A percentile compares a stretch with the other conserved stretches of the same genome.
phyloP scores from a whole-genome alignment of 192 early-diverging fungal species.

The Radiomyces spectabilis region DNA sequence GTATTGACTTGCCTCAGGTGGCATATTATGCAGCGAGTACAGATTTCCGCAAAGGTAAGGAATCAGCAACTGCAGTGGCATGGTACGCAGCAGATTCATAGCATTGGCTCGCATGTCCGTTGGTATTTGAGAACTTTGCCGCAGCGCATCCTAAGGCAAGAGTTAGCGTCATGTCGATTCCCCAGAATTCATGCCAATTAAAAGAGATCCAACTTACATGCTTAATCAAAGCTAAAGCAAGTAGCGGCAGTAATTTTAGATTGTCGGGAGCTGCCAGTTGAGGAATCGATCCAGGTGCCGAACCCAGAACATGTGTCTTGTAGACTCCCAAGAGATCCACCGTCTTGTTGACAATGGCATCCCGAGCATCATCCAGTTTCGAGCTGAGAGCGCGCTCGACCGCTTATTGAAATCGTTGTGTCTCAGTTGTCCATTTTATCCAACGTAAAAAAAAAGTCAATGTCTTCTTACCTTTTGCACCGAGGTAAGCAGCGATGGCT shows the following conservation, averaged over 20 bases:
- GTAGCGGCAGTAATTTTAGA: constrained; percentile 76
- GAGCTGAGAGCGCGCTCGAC: constrained; percentile 81
- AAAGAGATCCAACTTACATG: constrained; percentile 71
- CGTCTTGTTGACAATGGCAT: constrained; percentile 81
- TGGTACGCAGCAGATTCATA: constrained; percentile 72
- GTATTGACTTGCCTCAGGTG: constrained; percentile 37
- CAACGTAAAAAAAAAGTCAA: background rate
- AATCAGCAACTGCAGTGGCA: constrained; percentile 70
- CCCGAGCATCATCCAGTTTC: constrained; percentile 89
- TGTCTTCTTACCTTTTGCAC: constrained; percentile 65
- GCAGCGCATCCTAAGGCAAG: constrained; percentile 42
- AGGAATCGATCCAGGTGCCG: constrained; percentile 62
- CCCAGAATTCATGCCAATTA: background rate
- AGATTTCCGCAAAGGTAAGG: constrained; percentile 69
- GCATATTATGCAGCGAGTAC: constrained; percentile 80
- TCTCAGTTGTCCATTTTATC: no score
- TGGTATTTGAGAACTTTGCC: constrained; percentile 59
- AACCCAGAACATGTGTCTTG: constrained; percentile 70
- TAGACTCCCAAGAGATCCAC: constrained; percentile 87
- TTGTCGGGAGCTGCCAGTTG: constrained; percentile 82
- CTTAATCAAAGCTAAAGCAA: constrained; percentile 78
- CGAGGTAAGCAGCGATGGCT: constrained; percentile 73
- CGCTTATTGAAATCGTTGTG: constrained; percentile 39
- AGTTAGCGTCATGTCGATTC: background rate
- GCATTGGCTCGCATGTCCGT: constrained; percentile 77